These are phyloP conservation scores for Gossypium arboreum DNA, from an alignment of 345 rosid species.

Conservation along the genomic window DNA sequence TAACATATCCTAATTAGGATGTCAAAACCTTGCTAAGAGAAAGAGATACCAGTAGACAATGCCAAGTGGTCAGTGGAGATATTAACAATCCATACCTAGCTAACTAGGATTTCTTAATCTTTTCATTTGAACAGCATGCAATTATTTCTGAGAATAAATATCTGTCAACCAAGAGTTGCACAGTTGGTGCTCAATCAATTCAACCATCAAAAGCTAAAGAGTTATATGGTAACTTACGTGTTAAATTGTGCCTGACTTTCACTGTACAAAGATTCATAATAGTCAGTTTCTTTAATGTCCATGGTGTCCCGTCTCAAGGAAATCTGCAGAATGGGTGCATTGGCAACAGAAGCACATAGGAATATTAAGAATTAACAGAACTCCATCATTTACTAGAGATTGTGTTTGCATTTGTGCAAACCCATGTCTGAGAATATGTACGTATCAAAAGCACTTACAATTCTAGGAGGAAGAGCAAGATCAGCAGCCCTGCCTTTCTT, in stretches of 20 bases:
- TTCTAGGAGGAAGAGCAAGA: constrained; percentile 96
- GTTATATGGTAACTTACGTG: constrained; percentile 48
- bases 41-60: neutral
- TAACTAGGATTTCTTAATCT: neutral
- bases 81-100: neutral
- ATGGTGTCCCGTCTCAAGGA: constrained; percentile 73
- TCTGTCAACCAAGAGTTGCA: neutral
- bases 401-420: neutral
- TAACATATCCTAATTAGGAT: neutral
- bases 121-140: neutral
- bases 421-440: neutral
- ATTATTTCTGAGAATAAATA: neutral
- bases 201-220: constrained; percentile 14
- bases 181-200: neutral
- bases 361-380: constrained; percentile 10
- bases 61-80: neutral
- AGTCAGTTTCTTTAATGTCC: constrained; percentile 83
- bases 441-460: constrained; percentile 41
- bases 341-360: neutral
- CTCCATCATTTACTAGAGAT: constrained; percentile 2
- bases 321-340: constrained; percentile 42
- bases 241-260: constrained; percentile 88
- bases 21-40: neutral
- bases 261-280: constrained; percentile 73
- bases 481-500: constrained; percentile 95